phyloP scores from a whole-genome alignment of 164 flowering plant species.

The Cinnamomum chago region DNA sequence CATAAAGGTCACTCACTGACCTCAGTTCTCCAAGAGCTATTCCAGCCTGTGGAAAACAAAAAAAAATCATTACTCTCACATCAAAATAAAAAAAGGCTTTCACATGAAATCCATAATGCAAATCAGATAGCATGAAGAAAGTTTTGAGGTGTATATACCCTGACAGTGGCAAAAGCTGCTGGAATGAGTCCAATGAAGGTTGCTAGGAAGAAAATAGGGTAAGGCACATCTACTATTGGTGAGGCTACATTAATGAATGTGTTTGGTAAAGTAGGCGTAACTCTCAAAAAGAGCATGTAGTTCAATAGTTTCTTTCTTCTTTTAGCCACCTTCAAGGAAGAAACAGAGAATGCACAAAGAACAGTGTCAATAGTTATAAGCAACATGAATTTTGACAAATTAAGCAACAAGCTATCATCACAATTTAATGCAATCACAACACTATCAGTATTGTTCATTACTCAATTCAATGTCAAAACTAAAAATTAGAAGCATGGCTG shows the following conservation, averaged over 20 bases:
- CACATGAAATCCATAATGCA: background rate
- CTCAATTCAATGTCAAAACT: background rate
- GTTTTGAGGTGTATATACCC: constrained; percentile 36
- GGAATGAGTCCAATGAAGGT: constrained; percentile 88
- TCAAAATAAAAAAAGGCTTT: background rate
- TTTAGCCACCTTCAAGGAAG: constrained; percentile 62
- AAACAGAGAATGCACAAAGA: background rate
- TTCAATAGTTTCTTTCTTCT: constrained; percentile 68
- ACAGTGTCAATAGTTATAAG: background rate
- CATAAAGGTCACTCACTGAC: constrained; percentile 81
- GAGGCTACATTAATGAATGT: constrained; percentile 94
- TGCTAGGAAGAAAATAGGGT: constrained; percentile 77
- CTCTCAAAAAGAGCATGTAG: constrained; percentile 94
- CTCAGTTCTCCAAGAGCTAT: constrained; percentile 80
- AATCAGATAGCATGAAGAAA: background rate
- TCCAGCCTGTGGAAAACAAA: constrained; percentile 63
- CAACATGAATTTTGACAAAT: background rate
- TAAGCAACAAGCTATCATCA: background rate
- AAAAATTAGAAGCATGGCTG: background rate
- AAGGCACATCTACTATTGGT: constrained; percentile 92
- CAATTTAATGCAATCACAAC: background rate
- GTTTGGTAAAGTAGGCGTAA: constrained; percentile 94
- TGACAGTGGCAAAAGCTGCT: constrained; percentile 90
- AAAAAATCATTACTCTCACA: background rate
- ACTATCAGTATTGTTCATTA: background rate